Conservation (phyloP, 352 stramenopile species). For the Phytophthora ohioensis region DNA sequence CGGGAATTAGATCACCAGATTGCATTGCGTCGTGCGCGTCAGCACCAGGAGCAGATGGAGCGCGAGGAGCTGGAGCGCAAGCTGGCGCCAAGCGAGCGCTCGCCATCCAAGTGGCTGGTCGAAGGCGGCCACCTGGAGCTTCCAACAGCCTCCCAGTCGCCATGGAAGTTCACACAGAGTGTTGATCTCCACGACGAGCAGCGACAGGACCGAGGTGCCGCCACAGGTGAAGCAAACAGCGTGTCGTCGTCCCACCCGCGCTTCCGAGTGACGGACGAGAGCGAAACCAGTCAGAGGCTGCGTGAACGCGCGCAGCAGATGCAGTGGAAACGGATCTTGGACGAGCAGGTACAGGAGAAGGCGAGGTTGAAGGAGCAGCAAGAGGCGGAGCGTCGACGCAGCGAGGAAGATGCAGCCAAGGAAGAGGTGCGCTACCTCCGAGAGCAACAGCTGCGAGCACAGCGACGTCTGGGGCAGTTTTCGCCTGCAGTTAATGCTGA, state of each 20-base stretch:
- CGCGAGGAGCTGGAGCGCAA: slow-evolving; percentile 65
- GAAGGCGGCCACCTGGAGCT: slow-evolving; percentile 59
- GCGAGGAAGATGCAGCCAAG: slow-evolving; percentile 51
- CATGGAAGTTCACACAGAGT: slow-evolving; percentile 32
- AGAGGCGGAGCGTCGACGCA: slow-evolving; percentile 43
- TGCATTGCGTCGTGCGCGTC: slow-evolving; percentile 53
- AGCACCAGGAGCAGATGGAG: slow-evolving; percentile 64
- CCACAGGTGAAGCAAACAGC: slow-evolving; percentile 39
- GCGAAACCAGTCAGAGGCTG: slow-evolving; percentile 59
- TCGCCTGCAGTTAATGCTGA: slow-evolving; percentile 26
- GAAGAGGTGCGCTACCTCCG: slow-evolving; percentile 63
- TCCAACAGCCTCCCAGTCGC: slow-evolving; percentile 17
- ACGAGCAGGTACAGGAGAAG: slow-evolving; percentile 83
- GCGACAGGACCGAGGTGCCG: slow-evolving; percentile 37
- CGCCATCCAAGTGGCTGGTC: slow-evolving; percentile 77
- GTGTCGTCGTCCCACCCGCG: slow-evolving; percentile 45
- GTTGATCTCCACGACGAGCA: slow-evolving; percentile 31
- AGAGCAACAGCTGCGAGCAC: slow-evolving; percentile 71
- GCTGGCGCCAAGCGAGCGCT: slow-evolving; percentile 56
- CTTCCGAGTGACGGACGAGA: slow-evolving; percentile 69
- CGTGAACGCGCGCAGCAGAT: slow-evolving; percentile 73
- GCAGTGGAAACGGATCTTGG: slow-evolving; percentile 72
- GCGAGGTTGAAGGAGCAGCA: slow-evolving; percentile 56
- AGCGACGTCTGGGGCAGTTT: slow-evolving; percentile 49
- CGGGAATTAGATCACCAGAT: slow-evolving; percentile 80